Conservation (phyloP, 805 yeast species). For the Candida mattraensis region DNA sequence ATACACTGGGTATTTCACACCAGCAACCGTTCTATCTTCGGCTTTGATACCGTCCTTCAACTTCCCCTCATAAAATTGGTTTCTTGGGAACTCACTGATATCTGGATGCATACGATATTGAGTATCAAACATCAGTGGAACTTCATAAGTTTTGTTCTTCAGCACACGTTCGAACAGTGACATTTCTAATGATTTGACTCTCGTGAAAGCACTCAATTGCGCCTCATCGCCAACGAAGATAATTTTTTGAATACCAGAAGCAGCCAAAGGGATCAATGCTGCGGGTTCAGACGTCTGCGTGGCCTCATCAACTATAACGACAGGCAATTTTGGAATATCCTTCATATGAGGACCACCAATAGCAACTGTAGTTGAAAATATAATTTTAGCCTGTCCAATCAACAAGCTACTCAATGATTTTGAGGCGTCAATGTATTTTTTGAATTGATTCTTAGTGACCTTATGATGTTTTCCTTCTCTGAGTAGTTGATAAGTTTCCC, state of each 20-base stretch:
- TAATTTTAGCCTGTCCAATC: constrained; percentile 65
- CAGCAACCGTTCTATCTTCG: constrained; percentile 46
- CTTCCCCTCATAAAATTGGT: constrained; percentile 69
- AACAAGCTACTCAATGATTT: constrained; percentile 47
- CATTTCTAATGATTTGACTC: constrained; percentile 63
- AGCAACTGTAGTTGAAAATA: constrained; percentile 70
- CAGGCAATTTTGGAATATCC: constrained; percentile 48
- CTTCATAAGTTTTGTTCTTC: constrained; percentile 56
- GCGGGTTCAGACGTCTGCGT: constrained; percentile 76
- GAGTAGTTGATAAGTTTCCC: constrained; percentile 44
- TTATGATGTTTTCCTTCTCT: constrained; percentile 44
- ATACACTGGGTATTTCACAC: constrained; percentile 53
- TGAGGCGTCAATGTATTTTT: constrained; percentile 46
- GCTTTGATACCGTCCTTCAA: constrained; percentile 69
- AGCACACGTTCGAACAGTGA: constrained; percentile 70
- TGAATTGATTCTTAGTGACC: constrained; percentile 44
- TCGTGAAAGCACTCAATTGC: constrained; percentile 70
- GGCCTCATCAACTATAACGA: constrained; percentile 76
- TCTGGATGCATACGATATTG: constrained; percentile 98
- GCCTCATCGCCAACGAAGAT: constrained; percentile 78
- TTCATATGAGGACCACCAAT: constrained; percentile 69
- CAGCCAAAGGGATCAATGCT: constrained; percentile 67
- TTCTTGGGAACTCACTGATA: constrained; percentile 82
- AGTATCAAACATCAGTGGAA: constrained; percentile 67
- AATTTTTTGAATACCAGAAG: constrained; percentile 65